Evolutionary conservation across 345 rosid species (phyloP), one percentile per base, ranked within the genome.

Genomic region (Arabis alpina): DNA sequence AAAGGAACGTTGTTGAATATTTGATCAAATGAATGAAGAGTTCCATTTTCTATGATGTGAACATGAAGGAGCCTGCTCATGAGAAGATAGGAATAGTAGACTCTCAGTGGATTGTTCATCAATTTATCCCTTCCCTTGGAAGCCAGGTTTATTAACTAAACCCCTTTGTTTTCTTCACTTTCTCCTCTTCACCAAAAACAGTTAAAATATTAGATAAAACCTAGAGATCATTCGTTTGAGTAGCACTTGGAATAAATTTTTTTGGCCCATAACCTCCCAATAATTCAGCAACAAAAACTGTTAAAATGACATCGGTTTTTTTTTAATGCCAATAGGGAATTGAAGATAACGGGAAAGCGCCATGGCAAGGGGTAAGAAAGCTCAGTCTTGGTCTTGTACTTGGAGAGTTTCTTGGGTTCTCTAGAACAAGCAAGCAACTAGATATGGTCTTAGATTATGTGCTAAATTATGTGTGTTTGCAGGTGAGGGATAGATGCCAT

Each of bases 71-170:
- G 94, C 97, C 97, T 53, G 94, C 94, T 6, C 87, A 91, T 63
- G 96, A 89, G 76, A 93, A 89, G 76, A 89, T 93, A 53, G 94
- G 97, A 11, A 91, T 93, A 51, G 95, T 93, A 68, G 98, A 93
- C 84, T 85, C 98, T 45, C 94, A 91, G 61, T 91, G 97, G 98
- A 93, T 91, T 60, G 73, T 93, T 84, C 97, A 93, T 83, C 94
- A 91, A 83, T 87, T 82, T 44, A 81, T 93, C 50, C 94, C 97
- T 55, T 91, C 97, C 61, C 90, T 93, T 32, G 91, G 97, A 5
- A 79, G 63, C 23, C 93, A 93, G 37, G 37, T 34, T 34, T 5
- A 1, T 6, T 34, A 6, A 34, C 8, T 34, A 34, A 34, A 6
- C 37, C 32, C 32, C 5, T 27, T 28, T 28, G 5, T 28, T 5